Base-by-base conservation (phyloP, 1,284 basidiomycete genomes). In the Ceraceosorus guamensis region DNA sequence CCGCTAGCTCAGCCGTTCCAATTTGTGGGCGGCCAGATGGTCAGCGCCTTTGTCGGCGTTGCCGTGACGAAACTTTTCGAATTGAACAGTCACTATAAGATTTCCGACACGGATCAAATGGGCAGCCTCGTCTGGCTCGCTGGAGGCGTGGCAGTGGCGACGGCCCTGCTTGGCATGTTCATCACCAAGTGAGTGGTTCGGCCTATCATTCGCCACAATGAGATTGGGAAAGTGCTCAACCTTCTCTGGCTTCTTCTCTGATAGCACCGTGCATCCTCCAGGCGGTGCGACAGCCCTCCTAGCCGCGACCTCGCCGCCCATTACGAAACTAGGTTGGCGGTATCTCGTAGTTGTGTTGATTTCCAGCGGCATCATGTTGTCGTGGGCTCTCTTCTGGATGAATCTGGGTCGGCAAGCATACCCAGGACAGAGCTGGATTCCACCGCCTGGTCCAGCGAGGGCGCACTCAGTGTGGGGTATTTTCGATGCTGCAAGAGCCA, bases 11-110 rank as follows among this genome's bases (percentile, higher is more conserved):
- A 68, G 49, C 66, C 66, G 1, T 56, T 56, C 24, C 55, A 57
- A 1, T 68, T 68, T 33, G 51, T 66, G 4, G 60, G 55, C 0
- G 66, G 66, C 11, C 66, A 68, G 35, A 62, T 63, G 34, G 48
- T 68, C 49, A 66, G 43, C 1, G 66, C 66, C 5, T 53, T 68
- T 32, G 44, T 44, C 50, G 51, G 59, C 14, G 55, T 63, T 2
- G 61, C 59, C 58, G 56, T 68, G 48, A 64, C 64, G 5, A 68
- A 66, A 50, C 59, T 68, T n/a, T 67, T 67, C 18, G 56, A 54
- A 43, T 54, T 64, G 44, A 63, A 60, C n/a, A 43, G 24, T 37
- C 41, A 63, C 54, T 68, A 64, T 51, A 59, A 64, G 24, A 55
- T 65, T 3, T 44, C 57, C 34, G 46, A 61, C 37, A 66, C 66